Base-by-base conservation (phyloP, 2,329 filamentous ascomycete species). In the Chrysoporthe austroafricana region DNA sequence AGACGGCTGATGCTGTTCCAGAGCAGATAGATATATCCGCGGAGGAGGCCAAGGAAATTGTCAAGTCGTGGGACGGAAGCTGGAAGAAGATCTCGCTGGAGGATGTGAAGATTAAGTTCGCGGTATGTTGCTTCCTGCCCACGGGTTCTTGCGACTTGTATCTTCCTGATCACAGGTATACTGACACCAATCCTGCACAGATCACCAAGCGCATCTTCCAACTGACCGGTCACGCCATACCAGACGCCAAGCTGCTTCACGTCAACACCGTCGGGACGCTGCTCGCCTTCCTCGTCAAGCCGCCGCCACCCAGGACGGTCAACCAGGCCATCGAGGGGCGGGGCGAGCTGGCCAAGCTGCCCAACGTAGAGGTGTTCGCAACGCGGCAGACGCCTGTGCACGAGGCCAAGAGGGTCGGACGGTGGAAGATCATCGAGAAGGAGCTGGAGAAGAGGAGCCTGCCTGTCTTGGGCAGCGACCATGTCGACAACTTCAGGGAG, bases 171-270 rank as follows among this genome's bases (percentile, higher is more conserved):
- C 32, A 44, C 16, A 8, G 9, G 13, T 34, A 43, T 36, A 11
- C 18, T 43, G 36, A 54, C 39, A 3, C n/a, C 5, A 52, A 1
- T 4, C n/a, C 21, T n/a, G 34, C 21, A 42, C 72, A 97, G 94
- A 85, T 96, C 71, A 82, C 90, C 74, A 97, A 97, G 81, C 90
- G 93, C 68, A 82, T 94, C 70, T 88, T 91, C 77, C 91, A 96
- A 77, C 84, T 97, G 69, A 94, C 91, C n/a, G 92, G 93, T 69
- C 87, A 89, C 70, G 86, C 88, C 68, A 83, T 97, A 71, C 84
- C 91, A 18, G 95, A 97, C 78, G 82, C 87, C 59, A 85, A 86
- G 72, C 85, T 96, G 69, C 80, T 82, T 62, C 80, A 82, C 57
- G 82, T 88, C 69, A 79, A 78, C 63, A 89, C 84, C 9, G 82